These are phyloP conservation scores for Candida suzukii DNA, from an alignment of 805 yeast species.

Conservation along the genomic window DNA sequence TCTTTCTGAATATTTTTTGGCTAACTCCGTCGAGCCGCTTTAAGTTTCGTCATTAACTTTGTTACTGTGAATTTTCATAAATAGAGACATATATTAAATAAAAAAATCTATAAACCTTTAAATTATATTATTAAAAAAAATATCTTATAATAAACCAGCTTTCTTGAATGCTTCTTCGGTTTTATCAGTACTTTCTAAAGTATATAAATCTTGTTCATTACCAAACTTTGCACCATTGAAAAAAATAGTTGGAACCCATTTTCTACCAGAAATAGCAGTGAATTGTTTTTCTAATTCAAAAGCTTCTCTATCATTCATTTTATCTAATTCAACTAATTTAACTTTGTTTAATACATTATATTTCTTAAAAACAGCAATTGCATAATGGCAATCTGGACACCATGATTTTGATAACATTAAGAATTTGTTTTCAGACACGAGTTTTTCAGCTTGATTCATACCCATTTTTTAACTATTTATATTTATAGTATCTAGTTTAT, in stretches of 20 bases:
- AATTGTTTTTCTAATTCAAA: conserved; percentile 46
- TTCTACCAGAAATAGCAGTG: conserved; percentile 48
- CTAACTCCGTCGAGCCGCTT: too few species aligned
- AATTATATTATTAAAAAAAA: background rate
- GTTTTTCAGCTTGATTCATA: conserved; percentile 32
- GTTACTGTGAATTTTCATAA: too few species aligned
- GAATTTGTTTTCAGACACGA: conserved; percentile 38
- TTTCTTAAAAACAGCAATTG: conserved; percentile 46
- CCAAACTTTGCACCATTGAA: conserved; percentile 55
- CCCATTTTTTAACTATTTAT: conserved; percentile 11
- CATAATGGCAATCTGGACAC: conserved; percentile 76
- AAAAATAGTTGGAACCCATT: conserved; percentile 67
- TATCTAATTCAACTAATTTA: conserved; percentile 55
- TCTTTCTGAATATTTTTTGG: too few species aligned
- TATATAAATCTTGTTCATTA: conserved; percentile 41
- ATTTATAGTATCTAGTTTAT: too few species aligned
- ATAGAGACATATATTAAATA: too few species aligned
- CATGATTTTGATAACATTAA: conserved; percentile 63
- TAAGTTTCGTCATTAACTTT: too few species aligned
- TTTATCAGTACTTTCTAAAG: conserved; percentile 26
- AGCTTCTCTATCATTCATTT: conserved; percentile 44
- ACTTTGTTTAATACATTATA: conserved; percentile 44
- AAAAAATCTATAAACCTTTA: too few species aligned
- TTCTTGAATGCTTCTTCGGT: conserved; percentile 29
- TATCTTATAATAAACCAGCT: conserved; percentile 20